These are phyloP conservation scores for Sesbania bispinosa DNA, from an alignment of 306 rosid genomes.

Conservation along the genomic window DNA sequence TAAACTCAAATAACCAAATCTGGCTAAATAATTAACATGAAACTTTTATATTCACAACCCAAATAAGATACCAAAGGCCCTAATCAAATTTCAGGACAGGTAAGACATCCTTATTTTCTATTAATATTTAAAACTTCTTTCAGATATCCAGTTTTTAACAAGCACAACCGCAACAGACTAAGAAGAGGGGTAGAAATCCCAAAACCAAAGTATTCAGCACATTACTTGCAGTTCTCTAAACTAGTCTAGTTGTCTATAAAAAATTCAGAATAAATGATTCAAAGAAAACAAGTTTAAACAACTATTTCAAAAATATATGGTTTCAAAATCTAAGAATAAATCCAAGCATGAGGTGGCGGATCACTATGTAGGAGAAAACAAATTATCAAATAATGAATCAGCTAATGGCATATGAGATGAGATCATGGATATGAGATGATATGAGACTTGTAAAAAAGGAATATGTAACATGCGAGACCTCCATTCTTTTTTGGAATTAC, in stretches of 20 bases:
- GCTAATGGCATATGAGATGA: neutral
- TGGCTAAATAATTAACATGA: neutral
- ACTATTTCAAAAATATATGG: neutral
- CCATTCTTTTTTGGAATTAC: neutral
- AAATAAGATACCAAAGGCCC: neutral
- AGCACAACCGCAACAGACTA: neutral
- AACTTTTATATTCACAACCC: neutral
- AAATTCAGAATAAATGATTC: neutral
- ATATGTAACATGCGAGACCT: neutral
- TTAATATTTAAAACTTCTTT: slow-evolving; percentile 6
- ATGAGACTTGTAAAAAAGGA: neutral
- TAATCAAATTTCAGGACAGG: neutral
- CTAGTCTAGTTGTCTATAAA: neutral
- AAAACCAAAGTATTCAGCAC: neutral
- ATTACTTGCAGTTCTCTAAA: neutral
- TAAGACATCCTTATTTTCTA: neutral
- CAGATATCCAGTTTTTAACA: neutral
- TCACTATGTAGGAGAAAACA: neutral
- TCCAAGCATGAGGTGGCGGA: neutral
- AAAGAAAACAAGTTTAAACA: neutral
- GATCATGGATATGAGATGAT: neutral
- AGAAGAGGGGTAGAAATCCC: neutral
- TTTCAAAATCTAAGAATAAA: neutral
- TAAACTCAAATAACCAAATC: neutral
- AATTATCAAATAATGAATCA: neutral